phyloP scores from a whole-genome alignment of 371 early-diverging fungal genomes.

The Mucor sp. region DNA sequence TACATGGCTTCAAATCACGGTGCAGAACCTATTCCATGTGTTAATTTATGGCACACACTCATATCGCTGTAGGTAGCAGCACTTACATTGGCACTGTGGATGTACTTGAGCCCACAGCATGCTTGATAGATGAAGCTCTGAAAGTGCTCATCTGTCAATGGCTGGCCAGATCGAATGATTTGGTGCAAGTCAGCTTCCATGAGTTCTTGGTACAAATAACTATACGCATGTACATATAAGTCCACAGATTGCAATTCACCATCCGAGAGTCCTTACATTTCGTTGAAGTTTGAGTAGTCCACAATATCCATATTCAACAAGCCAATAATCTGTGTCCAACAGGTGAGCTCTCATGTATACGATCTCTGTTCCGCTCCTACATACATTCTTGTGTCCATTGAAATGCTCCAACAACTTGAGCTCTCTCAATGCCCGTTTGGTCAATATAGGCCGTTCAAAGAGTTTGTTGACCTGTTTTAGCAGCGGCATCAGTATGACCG shows the following conservation, averaged over 20 bases:
- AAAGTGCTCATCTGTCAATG: conserved; percentile 95
- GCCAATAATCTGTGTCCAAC: conserved; percentile 72
- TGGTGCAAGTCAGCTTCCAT: conserved; percentile 99
- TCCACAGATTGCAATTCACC: neutral
- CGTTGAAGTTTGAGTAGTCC: conserved; percentile 70
- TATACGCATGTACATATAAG: conserved; percentile 13
- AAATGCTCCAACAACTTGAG: conserved; percentile 89
- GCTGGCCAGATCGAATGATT: conserved; percentile 95
- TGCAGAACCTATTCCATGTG: conserved; percentile 64
- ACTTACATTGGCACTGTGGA: conserved; percentile 95
- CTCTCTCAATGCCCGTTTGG: conserved; percentile 87
- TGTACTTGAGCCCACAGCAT: conserved; percentile 95
- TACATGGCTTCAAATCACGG: conserved; percentile 96
- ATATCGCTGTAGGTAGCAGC: no score
- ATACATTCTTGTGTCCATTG: conserved; percentile 89
- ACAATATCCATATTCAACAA: conserved; percentile 64
- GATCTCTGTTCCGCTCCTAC: conserved; percentile 57
- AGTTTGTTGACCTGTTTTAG: conserved; percentile 46
- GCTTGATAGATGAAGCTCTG: conserved; percentile 99
- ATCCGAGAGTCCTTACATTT: conserved; percentile 63
- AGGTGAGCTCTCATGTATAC: neutral
- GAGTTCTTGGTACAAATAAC: conserved; percentile 86
- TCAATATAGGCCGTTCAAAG: conserved; percentile 81
- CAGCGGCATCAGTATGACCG: conserved; percentile 55
- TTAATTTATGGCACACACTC: no score